Conservation (phyloP, 2,329 filamentous ascomycete genomes). For the Ophiostoma pallidulum region DNA sequence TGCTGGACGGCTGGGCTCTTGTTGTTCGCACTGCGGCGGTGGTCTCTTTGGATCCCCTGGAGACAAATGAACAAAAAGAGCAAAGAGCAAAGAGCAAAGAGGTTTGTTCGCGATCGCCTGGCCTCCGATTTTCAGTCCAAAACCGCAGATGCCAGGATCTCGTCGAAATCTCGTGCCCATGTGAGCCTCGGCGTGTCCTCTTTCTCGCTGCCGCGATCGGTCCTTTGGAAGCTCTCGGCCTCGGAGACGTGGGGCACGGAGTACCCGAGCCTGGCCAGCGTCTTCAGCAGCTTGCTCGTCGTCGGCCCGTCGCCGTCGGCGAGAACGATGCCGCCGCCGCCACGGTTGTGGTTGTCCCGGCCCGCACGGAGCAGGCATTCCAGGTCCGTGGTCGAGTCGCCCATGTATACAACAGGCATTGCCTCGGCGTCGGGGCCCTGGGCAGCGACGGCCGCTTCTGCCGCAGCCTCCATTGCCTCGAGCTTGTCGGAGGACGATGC, state of each 20-base stretch:
- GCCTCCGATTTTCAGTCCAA: constrained; percentile 1
- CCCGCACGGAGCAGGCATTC: constrained; percentile 35
- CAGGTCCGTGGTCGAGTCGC: constrained; percentile 48
- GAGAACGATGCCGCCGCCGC: constrained; percentile 36
- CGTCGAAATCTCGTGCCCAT: constrained; percentile 36
- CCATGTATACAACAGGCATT: constrained; percentile 43
- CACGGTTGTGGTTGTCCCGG: constrained; percentile 14
- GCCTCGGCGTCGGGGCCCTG: background rate
- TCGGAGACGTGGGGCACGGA: constrained; percentile 29
- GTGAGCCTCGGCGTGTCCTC: constrained; percentile 19
- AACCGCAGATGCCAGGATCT: constrained; percentile 26
- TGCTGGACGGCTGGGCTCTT: background rate
- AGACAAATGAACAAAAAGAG: too few species aligned
- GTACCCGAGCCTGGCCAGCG: constrained; percentile 29
- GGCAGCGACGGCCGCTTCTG: constrained; percentile 10
- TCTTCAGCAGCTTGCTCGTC: constrained; percentile 25
- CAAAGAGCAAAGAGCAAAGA: background rate
- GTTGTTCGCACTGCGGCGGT: background rate
- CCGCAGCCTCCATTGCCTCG: constrained; percentile 28
- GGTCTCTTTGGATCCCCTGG: background rate
- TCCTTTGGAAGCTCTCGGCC: background rate
- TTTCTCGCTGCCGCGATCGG: background rate
- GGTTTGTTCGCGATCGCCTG: background rate
- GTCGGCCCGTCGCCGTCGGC: constrained; percentile 21
- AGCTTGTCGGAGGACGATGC: constrained; percentile 39